Evolutionary conservation across 208 protist genomes (phyloP), one percentile per base, ranked within the genome.

Genomic region (Phytomonas francai): DNA sequence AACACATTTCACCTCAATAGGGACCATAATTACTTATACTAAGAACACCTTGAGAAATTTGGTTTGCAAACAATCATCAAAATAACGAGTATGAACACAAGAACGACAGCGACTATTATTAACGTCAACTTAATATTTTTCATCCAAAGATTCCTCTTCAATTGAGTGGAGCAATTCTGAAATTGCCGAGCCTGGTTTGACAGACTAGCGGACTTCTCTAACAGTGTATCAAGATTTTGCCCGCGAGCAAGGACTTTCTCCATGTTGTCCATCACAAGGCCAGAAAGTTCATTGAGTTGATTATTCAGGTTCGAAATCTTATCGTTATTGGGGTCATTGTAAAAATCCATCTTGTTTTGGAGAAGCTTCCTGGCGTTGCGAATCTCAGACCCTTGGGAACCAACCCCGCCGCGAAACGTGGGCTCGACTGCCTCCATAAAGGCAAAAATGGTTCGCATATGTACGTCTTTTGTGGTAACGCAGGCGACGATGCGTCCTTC

Each of bases 261-360:
- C 85, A 94, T 92, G 77, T 95, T 97, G 66, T 95, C 88, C 82
- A 92, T 93, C 92, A 97, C 95, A n/a, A 97, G 87, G 63, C 93
- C 88, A 42, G 93, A 86, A 22, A 95, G 88, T 62, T 95, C 85
- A 68, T 95, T 93, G 70, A 97, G 95, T 58, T 94, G 86, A 59
- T 93, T 84, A 59, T 94, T 94, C 27, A 97, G 72, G 8, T 82
- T 82, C 0, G 87, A 90, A 68, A 97, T 93, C 78, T 95, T 93
- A 66, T 97, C 92, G 67, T 94, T 95, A 74, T 94, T 86, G 5
- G 89, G 87, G 68, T 95, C 89, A 78, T 95, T 97, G 80, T 94
- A 97, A 77, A 95, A 97, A 67, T 96, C 91, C 87, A 94, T 93
- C 79, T 96, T 96, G 71, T 96, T 86, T 78, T 92, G 88, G 12